These are phyloP conservation scores for Podila horticola DNA, from an alignment of 192 early-diverging fungal genomes.

Conservation along the genomic window DNA sequence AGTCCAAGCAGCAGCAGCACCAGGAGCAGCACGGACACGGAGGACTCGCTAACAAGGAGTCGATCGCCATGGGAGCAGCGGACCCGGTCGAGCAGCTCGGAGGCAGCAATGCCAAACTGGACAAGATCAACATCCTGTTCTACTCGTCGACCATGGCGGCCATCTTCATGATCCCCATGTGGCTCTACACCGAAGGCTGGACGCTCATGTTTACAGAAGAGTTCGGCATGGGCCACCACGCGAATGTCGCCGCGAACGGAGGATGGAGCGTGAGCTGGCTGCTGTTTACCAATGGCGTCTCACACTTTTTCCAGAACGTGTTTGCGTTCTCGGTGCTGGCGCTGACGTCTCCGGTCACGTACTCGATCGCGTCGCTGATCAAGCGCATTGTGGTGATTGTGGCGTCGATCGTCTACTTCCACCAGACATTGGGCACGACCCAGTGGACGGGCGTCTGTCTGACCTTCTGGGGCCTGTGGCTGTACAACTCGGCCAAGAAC, in stretches of 20 bases:
- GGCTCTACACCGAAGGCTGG: constrained; percentile 78
- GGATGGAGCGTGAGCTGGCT: constrained; percentile 51
- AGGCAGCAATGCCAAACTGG: constrained; percentile 61
- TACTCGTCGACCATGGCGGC: constrained; percentile 81
- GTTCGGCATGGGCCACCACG: neutral
- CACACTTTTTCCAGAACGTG: constrained; percentile 84
- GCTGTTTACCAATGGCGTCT: constrained; percentile 80
- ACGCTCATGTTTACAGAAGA: constrained; percentile 41
- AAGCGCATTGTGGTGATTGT: constrained; percentile 93
- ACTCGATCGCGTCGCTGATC: constrained; percentile 84
- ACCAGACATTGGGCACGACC: constrained; percentile 71
- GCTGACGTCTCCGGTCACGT: constrained; percentile 85
- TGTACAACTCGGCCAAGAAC: constrained; percentile 84
- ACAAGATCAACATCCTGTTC: constrained; percentile 90
- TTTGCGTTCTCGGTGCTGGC: constrained; percentile 84
- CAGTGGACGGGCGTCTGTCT: constrained; percentile 81
- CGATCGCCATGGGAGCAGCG: neutral
- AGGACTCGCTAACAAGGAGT: constrained; percentile 35
- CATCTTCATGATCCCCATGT: constrained; percentile 82
- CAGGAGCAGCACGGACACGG: constrained; percentile 30
- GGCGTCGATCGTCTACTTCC: constrained; percentile 84
- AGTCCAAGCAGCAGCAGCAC: constrained; percentile 21
- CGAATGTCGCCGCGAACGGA: constrained; percentile 9
- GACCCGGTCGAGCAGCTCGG: constrained; percentile 16
- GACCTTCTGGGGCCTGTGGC: constrained; percentile 85